Conservation (phyloP, 768 basidiomycete species). For the Hygrocybe coccinea region DNA sequence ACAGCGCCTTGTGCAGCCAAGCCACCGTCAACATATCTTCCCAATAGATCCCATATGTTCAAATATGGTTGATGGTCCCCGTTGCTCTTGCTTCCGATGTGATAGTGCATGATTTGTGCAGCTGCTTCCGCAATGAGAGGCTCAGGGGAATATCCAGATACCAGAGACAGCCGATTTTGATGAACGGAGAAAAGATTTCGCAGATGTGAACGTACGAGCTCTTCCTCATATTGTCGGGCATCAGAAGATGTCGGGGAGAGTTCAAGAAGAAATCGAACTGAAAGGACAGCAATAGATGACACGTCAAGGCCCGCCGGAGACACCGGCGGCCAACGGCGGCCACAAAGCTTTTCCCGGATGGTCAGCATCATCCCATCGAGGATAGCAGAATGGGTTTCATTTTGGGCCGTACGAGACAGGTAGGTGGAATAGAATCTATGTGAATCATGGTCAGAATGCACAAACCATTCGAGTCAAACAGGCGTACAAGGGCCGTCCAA, state of each 20-base stretch:
- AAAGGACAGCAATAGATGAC: constrained; percentile 15
- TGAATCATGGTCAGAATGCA: not conserved
- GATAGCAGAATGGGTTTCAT: not conserved
- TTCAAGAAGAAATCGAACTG: constrained; percentile 15
- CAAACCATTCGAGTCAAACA: not conserved
- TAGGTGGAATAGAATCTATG: constrained; percentile 3
- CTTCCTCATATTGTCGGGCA: constrained; percentile 9
- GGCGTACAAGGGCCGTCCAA: constrained; percentile 7
- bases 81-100: not conserved
- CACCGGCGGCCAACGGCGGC: not conserved
- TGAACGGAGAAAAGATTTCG: constrained; percentile 6
- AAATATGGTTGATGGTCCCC: not conserved
- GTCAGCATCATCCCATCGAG: constrained; percentile 1
- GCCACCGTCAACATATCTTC: constrained; percentile 13
- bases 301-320: constrained; percentile 2
- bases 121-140: constrained; percentile 6
- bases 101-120: constrained; percentile 5
- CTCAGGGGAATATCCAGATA: constrained; percentile 2
- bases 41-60: constrained; percentile 7
- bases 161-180: not conserved
- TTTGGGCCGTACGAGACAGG: not conserved
- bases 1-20: constrained; percentile 16
- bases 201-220: constrained; percentile 4
- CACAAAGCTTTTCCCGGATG: constrained; percentile 3
- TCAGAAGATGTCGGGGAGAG: constrained; percentile 10